phyloP scores from a whole-genome alignment of 2,329 filamentous ascomycete genomes.

The Verticillium nonalfalfae region DNA sequence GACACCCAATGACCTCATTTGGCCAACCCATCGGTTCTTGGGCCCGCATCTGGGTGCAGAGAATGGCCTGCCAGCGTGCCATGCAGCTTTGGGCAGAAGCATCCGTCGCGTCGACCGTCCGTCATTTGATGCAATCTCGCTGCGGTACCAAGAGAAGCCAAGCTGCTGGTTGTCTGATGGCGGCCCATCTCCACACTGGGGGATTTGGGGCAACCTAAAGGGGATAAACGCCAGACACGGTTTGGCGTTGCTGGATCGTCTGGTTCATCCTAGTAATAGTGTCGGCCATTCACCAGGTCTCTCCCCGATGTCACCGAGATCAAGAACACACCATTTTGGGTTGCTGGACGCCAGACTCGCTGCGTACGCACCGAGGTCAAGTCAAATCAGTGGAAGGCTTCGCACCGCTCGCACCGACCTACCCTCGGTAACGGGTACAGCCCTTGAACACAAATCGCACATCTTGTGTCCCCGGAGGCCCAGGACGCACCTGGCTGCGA shows the following conservation, averaged over 20 bases:
- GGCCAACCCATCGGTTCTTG: conserved; percentile 7
- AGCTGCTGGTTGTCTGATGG: conserved; percentile 1
- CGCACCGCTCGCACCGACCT: not conserved
- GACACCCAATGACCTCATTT: conserved; percentile 10
- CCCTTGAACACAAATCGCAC: not conserved
- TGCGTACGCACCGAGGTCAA: not conserved
- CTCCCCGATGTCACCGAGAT: not conserved
- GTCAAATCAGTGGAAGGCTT: not conserved
- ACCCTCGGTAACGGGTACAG: not conserved
- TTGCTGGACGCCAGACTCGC: not conserved
- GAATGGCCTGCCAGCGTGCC: conserved; percentile 12
- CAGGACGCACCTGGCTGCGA: not conserved
- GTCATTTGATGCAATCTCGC: conserved; percentile 11
- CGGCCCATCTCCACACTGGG: not conserved
- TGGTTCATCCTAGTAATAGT: not conserved
- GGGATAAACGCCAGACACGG: not conserved
- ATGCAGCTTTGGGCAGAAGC: conserved; percentile 8
- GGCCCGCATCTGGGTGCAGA: not conserved
- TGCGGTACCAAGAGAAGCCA: conserved; percentile 8
- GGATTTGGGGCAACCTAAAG: not conserved
- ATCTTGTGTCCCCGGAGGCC: not conserved
- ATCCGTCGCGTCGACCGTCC: conserved; percentile 6
- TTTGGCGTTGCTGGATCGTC: not conserved
- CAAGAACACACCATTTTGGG: not conserved
- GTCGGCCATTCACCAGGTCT: not conserved